phyloP scores from a whole-genome alignment of 73 alveolate genomes.

The Strombidium stylifer region DNA sequence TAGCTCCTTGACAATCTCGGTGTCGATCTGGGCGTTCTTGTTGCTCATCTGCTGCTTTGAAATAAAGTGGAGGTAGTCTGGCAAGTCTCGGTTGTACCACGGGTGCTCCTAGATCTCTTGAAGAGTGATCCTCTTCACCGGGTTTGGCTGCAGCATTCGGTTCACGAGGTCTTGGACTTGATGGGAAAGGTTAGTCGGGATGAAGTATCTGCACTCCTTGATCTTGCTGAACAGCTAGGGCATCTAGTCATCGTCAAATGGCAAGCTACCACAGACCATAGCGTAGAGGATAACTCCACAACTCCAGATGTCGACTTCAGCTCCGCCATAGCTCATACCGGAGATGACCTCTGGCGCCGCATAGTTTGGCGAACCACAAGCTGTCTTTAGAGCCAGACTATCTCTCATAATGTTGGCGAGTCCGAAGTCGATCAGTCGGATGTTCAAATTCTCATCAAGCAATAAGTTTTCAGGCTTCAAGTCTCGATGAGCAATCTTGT shows the following conservation, averaged over 20 bases:
- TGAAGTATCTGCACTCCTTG: constrained; percentile 22
- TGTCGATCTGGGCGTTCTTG: not conserved
- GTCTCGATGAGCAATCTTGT: constrained; percentile 84
- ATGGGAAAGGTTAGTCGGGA: constrained; percentile 39
- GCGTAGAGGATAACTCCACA: constrained; percentile 57
- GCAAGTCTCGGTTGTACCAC: constrained; percentile 42
- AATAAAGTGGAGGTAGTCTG: constrained; percentile 1
- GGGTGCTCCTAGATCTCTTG: constrained; percentile 73
- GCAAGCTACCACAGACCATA: constrained; percentile 41
- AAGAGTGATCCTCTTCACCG: constrained; percentile 71
- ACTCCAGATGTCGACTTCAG: constrained; percentile 55
- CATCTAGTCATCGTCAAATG: constrained; percentile 39
- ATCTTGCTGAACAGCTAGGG: constrained; percentile 24
- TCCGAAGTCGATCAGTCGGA: constrained; percentile 86
- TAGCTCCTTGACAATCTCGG: not conserved
- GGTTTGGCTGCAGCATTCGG: constrained; percentile 88
- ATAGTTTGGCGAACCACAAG: constrained; percentile 78
- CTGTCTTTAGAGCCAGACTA: constrained; percentile 63
- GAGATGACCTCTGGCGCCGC: constrained; percentile 74
- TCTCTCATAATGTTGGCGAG: constrained; percentile 74
- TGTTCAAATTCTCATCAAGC: constrained; percentile 69
- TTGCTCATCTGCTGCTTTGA: not conserved
- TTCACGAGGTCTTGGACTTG: constrained; percentile 82
- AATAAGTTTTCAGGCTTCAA: constrained; percentile 88
- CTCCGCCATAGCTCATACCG: constrained; percentile 45